phyloP scores from a whole-genome alignment of 1,139 yeast species.

The Suhomyces terraborum region DNA sequence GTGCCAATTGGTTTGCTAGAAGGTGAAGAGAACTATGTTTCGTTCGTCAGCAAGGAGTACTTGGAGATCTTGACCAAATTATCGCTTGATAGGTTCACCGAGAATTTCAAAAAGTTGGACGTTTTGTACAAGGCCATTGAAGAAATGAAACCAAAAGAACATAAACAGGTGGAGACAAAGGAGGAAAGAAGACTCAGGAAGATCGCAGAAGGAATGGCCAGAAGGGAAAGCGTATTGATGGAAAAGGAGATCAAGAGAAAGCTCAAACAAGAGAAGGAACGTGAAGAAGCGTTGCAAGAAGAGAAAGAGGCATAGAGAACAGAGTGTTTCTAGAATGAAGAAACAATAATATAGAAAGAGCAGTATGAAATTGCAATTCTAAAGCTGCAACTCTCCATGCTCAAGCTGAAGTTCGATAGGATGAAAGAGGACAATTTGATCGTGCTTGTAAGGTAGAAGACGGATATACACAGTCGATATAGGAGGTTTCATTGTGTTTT shows the following conservation, averaged over 20 bases:
- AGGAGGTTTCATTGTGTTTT: no score
- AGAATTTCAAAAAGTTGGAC: conserved; percentile 58
- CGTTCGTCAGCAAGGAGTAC: conserved; percentile 54
- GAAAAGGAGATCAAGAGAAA: conserved; percentile 26
- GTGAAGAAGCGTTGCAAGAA: conserved; percentile 6
- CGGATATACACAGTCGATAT: neutral
- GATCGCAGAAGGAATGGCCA: conserved; percentile 59
- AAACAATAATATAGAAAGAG: no score
- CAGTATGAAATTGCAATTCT: no score
- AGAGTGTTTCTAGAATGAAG: neutral
- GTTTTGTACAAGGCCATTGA: conserved; percentile 49
- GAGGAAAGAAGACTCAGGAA: conserved; percentile 65
- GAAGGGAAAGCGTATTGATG: conserved; percentile 37
- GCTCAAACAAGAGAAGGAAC: conserved; percentile 22
- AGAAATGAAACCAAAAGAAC: conserved; percentile 20
- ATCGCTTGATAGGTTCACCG: conserved; percentile 60
- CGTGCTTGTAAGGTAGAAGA: neutral
- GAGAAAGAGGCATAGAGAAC: neutral
- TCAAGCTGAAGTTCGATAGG: neutral
- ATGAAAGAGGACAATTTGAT: neutral
- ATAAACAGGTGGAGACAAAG: conserved; percentile 27
- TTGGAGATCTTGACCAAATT: conserved; percentile 49
- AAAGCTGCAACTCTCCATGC: neutral
- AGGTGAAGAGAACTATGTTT: conserved; percentile 27
- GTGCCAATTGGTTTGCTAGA: conserved; percentile 66